phyloP scores from a whole-genome alignment of 495 filamentous ascomycete genomes.

The Hapsidospora chrysogenum region DNA sequence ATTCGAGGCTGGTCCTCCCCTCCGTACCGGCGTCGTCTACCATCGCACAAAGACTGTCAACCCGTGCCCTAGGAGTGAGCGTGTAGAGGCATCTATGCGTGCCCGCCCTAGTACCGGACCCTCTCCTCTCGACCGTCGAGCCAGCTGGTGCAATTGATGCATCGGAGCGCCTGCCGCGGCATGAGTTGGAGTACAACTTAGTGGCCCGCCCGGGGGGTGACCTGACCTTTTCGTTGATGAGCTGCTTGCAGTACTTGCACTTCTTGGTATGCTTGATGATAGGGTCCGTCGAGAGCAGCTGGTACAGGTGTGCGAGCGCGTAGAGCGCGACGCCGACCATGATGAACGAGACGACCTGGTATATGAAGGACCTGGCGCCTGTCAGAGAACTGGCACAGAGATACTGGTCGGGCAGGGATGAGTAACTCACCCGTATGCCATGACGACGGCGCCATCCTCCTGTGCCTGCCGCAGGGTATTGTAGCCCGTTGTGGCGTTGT shows the following conservation, averaged over 20 bases:
- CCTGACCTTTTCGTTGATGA: slow-evolving; percentile 46
- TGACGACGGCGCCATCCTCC: slow-evolving; percentile 52
- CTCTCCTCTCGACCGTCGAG: slow-evolving; percentile 56
- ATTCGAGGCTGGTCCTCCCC: too few relatives aligned
- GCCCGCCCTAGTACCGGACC: too few relatives aligned
- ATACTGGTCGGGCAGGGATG: neutral
- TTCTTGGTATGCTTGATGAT: slow-evolving; percentile 56
- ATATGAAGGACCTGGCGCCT: slow-evolving; percentile 48
- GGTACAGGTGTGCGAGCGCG: slow-evolving; percentile 46
- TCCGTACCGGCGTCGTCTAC: too few relatives aligned
- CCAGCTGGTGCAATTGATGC: slow-evolving; percentile 62
- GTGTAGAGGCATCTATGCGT: too few relatives aligned
- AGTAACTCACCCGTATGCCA: slow-evolving; percentile 48
- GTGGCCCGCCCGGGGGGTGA: neutral
- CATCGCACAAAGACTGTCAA: too few relatives aligned
- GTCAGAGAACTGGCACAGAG: slow-evolving; percentile 14
- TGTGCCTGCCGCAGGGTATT: slow-evolving; percentile 52
- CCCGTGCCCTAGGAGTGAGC: too few relatives aligned
- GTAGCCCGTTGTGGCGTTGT: slow-evolving; percentile 29
- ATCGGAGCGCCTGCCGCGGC: slow-evolving; percentile 47
- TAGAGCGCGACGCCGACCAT: slow-evolving; percentile 52
- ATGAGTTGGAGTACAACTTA: neutral
- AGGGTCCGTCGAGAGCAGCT: slow-evolving; percentile 39
- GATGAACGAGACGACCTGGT: slow-evolving; percentile 47
- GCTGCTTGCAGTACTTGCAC: slow-evolving; percentile 57